Percentiles rank a stretch among this genome's conserved stretches.
Conservation (phyloP, 139 green algal species). For the Chlamydomonas sp. region DNA sequence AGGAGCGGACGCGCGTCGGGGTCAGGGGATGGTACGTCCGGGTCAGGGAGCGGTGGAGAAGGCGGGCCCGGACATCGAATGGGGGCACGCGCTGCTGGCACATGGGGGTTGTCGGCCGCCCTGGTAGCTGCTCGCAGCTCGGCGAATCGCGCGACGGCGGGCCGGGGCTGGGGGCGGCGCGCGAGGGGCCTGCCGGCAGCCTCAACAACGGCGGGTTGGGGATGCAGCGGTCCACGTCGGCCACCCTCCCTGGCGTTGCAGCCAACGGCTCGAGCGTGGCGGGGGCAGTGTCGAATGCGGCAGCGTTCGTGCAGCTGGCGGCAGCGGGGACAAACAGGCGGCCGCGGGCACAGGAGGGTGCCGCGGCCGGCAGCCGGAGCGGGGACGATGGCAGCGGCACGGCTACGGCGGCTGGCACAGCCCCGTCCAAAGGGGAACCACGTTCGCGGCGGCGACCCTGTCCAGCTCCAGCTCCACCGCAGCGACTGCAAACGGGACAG, state of each 20-base stretch:
- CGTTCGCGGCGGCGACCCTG: conserved; percentile 1
- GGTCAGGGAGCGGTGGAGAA: too few species aligned
- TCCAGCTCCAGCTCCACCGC: conserved; percentile 24
- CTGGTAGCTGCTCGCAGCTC: neutral
- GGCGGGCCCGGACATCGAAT: too few species aligned
- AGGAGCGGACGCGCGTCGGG: too few species aligned
- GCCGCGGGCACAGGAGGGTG: conserved; percentile 31
- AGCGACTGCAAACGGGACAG: neutral
- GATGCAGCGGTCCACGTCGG: conserved; percentile 36
- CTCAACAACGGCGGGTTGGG: neutral
- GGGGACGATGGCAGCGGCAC: conserved; percentile 2
- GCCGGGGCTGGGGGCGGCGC: neutral
- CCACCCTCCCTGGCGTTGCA: conserved; percentile 13
- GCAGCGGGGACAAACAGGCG: conserved; percentile 14
- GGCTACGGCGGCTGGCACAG: neutral
- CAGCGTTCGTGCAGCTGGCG: conserved; percentile 11
- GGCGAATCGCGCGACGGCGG: too few species aligned
- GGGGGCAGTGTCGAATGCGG: neutral
- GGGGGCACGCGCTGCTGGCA: too few species aligned
- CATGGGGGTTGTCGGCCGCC: neutral
- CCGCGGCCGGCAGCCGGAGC: conserved; percentile 22
- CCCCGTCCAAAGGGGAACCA: neutral
- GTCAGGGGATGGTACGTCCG: too few species aligned
- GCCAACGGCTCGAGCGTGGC: neutral
- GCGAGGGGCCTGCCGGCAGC: neutral